Base-by-base conservation (phyloP, 2,329 filamentous ascomycete genomes). In the Plectosphaerella cucumerina region DNA sequence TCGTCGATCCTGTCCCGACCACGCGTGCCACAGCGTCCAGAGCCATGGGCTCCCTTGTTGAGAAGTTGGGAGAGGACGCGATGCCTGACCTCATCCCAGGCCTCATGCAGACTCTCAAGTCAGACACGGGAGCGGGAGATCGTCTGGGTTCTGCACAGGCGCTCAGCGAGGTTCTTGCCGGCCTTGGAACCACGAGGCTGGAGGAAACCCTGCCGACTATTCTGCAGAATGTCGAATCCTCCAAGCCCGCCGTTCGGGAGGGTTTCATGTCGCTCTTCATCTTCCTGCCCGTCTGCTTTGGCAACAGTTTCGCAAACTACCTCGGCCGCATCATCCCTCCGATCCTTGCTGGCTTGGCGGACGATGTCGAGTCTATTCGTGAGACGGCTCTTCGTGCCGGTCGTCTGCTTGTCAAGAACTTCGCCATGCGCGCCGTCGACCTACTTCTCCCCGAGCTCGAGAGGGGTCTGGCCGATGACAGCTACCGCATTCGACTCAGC, bases 191-290 rank as follows among this genome's bases (percentile, higher is more conserved):
- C 1, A 82, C 87, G 47, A 88, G 94, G 59, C 75, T 99, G 59
- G 94, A 99, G 69, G 95, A 99, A 71, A 97, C 92, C 5, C 76
- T 99, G 44, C 95, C 94, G 37, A 97, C 93, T 12, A 96, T 99
- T 60, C 73, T 99, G 39, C 93, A 97, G 63, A 99, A 99, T 63
- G 93, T 96, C 58, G 86, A 90, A 59, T 97, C 93, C 62, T 84
- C 87, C 59, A 97, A 96, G 70, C 68, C 94, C 17, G 85, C 91
- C 50, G 90, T 99, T 57, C 86, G 94, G 61, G 94, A 99, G 76
- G 94, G 94, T 44, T 99, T 99, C 75, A 99, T 99, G 94, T 97
- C 94, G 8, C 81, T 99, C 39, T 99, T 99, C 72, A 97, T 99
- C 59, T 99, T 97, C 81, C 84, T 99, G 73, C 94, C 94, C 12